Percentiles rank a stretch among this genome's conserved stretches.
These are phyloP conservation scores for Globisporangium okanoganense DNA, from an alignment of 352 stramenopile species.

Conservation along the genomic window DNA sequence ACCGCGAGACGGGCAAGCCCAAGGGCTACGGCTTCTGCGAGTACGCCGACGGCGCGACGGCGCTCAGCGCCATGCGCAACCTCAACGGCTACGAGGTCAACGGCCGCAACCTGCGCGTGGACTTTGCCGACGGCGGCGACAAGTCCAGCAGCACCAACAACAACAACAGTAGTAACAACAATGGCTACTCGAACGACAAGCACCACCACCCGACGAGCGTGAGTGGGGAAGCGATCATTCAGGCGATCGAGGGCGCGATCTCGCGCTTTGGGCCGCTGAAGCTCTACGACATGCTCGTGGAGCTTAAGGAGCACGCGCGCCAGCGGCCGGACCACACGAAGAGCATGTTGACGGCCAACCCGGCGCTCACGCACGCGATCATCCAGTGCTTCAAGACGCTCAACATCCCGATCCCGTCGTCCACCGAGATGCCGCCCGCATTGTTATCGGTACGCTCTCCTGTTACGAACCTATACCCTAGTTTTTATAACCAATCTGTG, in stretches of 20 bases:
- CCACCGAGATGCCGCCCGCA: constrained; percentile 49
- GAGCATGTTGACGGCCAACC: constrained; percentile 68
- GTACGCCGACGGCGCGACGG: constrained; percentile 80
- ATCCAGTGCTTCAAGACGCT: constrained; percentile 84
- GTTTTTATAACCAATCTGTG: no score
- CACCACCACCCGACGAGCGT: constrained; percentile 28
- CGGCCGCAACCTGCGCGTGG: constrained; percentile 76
- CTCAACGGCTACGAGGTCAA: constrained; percentile 85
- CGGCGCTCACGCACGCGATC: constrained; percentile 78
- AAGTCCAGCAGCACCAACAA: constrained; percentile 33
- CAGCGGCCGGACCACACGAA: constrained; percentile 77
- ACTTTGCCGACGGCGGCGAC: constrained; percentile 78
- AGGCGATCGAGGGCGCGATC: constrained; percentile 77
- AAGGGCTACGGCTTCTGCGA: constrained; percentile 88
- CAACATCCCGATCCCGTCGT: constrained; percentile 71
- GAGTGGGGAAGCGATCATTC: constrained; percentile 75
- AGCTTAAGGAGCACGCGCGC: constrained; percentile 74
- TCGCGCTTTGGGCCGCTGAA: constrained; percentile 60
- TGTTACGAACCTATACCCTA: not conserved
- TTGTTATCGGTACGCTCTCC: constrained; percentile 20
- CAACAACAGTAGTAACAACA: constrained; percentile 18
- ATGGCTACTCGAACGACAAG: constrained; percentile 19
- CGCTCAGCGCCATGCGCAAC: constrained; percentile 82
- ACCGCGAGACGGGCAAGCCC: constrained; percentile 79
- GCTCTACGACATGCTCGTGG: constrained; percentile 82